Conservation (phyloP, 176 grass and related monocot species). For the Puya raimondii region DNA sequence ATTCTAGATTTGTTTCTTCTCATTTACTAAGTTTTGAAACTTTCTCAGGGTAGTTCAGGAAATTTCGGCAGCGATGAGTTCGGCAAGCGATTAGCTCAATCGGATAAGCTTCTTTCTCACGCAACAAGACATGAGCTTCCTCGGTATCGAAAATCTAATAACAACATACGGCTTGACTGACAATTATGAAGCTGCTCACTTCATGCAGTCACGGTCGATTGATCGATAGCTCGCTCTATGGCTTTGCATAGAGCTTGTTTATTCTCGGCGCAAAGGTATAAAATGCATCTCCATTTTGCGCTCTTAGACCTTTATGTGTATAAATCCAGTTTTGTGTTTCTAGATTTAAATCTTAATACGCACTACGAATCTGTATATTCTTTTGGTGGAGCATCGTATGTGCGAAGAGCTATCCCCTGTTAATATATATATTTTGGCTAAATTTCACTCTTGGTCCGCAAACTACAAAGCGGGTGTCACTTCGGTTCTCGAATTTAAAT, state of each 20-base stretch:
- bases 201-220: not conserved
- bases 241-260: not conserved
- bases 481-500: no score
- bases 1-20: slow-evolving; percentile 3
- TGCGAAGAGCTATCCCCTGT: no score
- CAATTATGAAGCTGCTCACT: not conserved
- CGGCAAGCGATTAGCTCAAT: slow-evolving; percentile 55
- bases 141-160: slow-evolving; percentile 12
- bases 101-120: slow-evolving; percentile 61
- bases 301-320: no score
- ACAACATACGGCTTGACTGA: not conserved
- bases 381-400: no score
- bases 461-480: no score
- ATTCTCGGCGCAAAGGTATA: not conserved
- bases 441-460: no score
- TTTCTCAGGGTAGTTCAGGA: slow-evolving; percentile 24
- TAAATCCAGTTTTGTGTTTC: no score
- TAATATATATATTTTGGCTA: no score
- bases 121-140: slow-evolving; percentile 45
- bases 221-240: not conserved
- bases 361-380: no score
- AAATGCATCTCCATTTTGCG: no score
- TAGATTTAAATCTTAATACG: no score
- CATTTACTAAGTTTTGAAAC: slow-evolving; percentile 1
- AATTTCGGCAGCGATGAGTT: slow-evolving; percentile 33